Evolutionary conservation across 139 green algal genomes (phyloP).

Genomic region (Closterium sp.): DNA sequence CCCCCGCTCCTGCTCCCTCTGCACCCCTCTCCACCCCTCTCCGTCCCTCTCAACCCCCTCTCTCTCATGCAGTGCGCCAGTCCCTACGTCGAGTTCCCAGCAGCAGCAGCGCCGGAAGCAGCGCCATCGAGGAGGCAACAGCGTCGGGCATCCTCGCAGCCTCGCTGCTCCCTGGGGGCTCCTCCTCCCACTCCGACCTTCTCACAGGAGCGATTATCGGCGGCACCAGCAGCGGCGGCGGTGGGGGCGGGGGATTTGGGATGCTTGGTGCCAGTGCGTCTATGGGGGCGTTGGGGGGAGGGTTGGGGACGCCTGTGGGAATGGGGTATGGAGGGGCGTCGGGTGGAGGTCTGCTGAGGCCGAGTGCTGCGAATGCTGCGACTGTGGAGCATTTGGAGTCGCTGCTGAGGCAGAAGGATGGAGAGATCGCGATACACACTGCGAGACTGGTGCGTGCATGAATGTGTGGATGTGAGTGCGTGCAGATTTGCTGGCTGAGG

Average conservation of each 20-base stretch:
- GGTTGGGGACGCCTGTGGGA: background rate
- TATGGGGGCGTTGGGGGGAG: background rate
- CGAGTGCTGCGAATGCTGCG: background rate
- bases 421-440: constrained; percentile 38
- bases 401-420: constrained; percentile 60
- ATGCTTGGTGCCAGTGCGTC: too few species aligned
- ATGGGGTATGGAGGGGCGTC: background rate
- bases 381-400: constrained; percentile 46
- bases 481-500: too few species aligned
- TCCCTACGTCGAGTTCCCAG: constrained; percentile 12
- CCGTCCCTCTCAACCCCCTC: too few species aligned
- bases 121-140: background rate
- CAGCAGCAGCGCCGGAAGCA: constrained; percentile 38
- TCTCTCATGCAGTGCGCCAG: background rate
- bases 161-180: background rate
- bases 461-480: too few species aligned
- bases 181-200: background rate
- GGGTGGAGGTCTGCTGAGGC: background rate
- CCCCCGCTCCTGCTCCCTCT: background rate
- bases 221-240: background rate
- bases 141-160: background rate
- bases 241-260: too few species aligned
- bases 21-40: background rate
- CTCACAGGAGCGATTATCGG: background rate
- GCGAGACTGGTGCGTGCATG: constrained; percentile 19